Conservation (phyloP, 116 monocot species). For the Papilionanthe hybrid region DNA sequence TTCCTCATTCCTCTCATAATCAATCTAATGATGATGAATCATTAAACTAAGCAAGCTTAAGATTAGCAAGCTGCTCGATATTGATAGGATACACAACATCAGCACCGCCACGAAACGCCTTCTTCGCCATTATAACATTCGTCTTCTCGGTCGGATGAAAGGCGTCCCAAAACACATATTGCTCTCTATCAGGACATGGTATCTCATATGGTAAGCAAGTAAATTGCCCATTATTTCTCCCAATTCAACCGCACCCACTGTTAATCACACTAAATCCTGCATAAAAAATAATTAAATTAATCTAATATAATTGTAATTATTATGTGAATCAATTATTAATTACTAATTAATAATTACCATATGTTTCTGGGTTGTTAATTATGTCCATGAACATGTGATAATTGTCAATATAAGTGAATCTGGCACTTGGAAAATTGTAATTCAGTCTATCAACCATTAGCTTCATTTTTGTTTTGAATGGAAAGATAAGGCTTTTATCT, state of each 20-base stretch:
- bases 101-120: slow-evolving; percentile 45
- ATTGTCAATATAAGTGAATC: slow-evolving; percentile 58
- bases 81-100: slow-evolving; percentile 58
- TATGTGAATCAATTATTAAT: neutral
- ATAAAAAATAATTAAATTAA: neutral
- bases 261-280: slow-evolving; percentile 71
- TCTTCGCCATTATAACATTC: slow-evolving; percentile 49
- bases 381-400: slow-evolving; percentile 62
- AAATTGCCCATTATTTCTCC: slow-evolving; percentile 68
- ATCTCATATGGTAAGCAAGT: slow-evolving; percentile 75
- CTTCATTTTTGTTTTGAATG: slow-evolving; percentile 62
- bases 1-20: neutral
- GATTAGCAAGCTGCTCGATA: slow-evolving; percentile 37
- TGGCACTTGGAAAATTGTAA: slow-evolving; percentile 50
- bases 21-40: neutral
- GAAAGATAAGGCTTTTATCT: slow-evolving; percentile 45
- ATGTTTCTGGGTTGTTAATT: slow-evolving; percentile 33
- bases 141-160: slow-evolving; percentile 82
- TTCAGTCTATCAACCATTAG: slow-evolving; percentile 44
- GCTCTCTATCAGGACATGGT: slow-evolving; percentile 55
- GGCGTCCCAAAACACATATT: slow-evolving; percentile 93
- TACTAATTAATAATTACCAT: slow-evolving; percentile 29
- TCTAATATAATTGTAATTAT: neutral
- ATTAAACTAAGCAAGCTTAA: neutral
- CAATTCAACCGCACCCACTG: slow-evolving; percentile 77